A percentile compares a stretch with the other conserved stretches of the same genome.
These are phyloP conservation scores for Sugiyamaella qingdaonensis DNA, from an alignment of 805 yeast species.

Conservation along the genomic window DNA sequence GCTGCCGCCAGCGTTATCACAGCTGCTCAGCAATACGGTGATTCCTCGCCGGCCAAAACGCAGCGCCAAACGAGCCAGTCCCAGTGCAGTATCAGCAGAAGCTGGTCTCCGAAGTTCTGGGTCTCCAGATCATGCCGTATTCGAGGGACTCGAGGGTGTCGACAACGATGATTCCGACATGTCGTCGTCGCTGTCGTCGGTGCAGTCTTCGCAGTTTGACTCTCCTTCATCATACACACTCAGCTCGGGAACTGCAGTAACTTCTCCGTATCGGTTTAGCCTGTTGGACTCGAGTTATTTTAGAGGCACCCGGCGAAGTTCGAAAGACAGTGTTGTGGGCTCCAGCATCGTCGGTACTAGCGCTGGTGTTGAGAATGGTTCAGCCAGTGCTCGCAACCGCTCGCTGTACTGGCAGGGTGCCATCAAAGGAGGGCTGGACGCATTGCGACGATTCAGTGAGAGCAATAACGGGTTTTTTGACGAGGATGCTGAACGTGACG, in stretches of 20 bases:
- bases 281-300: background rate
- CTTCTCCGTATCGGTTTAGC: slow-evolving; percentile 1
- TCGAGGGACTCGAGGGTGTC: background rate
- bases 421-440: background rate
- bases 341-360: background rate
- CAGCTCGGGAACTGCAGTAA: background rate
- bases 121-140: background rate
- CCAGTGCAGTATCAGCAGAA: background rate
- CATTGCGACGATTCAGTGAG: background rate
- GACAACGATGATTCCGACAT: background rate
- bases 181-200: background rate
- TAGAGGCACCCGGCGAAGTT: background rate
- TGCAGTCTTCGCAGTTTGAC: background rate
- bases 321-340: background rate
- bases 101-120: background rate
- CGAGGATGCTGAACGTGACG: background rate
- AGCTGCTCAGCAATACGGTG: slow-evolving; percentile 19
- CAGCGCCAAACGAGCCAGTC: background rate
- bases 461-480: background rate
- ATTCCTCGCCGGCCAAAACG: slow-evolving; percentile 15
- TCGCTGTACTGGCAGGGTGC: background rate
- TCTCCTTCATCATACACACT: background rate
- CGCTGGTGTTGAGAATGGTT: background rate
- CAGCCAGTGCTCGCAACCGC: background rate
- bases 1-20: slow-evolving; percentile 20